A percentile compares a stretch with the other conserved stretches of the same genome.
Evolutionary conservation across 306 rosid genomes (phyloP).

Genomic region (Cicer arietinum): DNA sequence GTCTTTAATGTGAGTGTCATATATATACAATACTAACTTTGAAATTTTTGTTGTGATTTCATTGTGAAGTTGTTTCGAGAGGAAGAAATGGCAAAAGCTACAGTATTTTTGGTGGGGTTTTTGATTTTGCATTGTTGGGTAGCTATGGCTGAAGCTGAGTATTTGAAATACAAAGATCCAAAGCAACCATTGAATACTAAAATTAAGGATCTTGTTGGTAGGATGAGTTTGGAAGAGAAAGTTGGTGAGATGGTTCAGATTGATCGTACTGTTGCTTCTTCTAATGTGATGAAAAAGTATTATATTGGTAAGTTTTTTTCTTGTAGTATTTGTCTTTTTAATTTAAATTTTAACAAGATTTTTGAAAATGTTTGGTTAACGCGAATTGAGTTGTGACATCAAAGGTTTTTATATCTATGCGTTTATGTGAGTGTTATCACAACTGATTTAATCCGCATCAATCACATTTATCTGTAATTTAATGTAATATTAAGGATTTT

Average conservation of each 20-base stretch:
- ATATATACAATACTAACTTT: no score
- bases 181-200: constrained; percentile 46
- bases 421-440: no score
- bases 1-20: no score
- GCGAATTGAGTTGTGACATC: background rate
- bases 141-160: constrained; percentile 28
- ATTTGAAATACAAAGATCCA: constrained; percentile 50
- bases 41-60: background rate
- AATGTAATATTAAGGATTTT: no score
- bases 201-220: constrained; percentile 41
- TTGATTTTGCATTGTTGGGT: constrained; percentile 32
- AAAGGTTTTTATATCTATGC: background rate
- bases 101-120: constrained; percentile 30
- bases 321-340: background rate
- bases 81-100: constrained; percentile 38
- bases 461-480: no score
- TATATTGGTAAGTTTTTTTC: constrained; percentile 43
- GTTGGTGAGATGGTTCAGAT: constrained; percentile 52
- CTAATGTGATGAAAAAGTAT: constrained; percentile 42
- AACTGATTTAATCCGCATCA: no score
- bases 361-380: background rate
- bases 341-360: background rate
- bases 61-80: constrained; percentile 33
- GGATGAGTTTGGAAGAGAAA: constrained; percentile 52
- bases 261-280: constrained; percentile 44